phyloP scores from a whole-genome alignment of 441 rosid species.

The Pelargonium fulgidum region DNA sequence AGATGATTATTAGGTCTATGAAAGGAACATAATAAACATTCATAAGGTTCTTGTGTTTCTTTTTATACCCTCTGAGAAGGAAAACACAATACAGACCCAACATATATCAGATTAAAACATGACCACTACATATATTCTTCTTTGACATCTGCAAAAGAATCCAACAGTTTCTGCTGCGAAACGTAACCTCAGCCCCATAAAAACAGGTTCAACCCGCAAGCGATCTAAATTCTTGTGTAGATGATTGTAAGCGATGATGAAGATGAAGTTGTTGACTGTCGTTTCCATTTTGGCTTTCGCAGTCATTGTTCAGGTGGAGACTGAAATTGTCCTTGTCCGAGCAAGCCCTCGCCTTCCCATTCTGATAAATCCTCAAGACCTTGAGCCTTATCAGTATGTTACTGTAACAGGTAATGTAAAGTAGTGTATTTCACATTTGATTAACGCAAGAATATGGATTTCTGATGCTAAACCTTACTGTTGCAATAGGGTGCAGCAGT shows the following conservation, averaged over 20 bases:
- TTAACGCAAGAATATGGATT: neutral
- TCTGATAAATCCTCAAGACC: constrained; percentile 18
- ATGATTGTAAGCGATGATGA: constrained; percentile 12
- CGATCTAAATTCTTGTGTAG: constrained; percentile 10
- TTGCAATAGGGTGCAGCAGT: constrained; percentile 55
- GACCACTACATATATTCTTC: constrained; percentile 20
- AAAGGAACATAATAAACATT: neutral
- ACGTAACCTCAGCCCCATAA: constrained; percentile 18
- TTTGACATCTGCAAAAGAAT: neutral
- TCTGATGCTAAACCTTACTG: neutral
- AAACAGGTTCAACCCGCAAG: constrained; percentile 17
- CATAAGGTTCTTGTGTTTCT: constrained; percentile 23
- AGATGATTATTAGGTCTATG: neutral
- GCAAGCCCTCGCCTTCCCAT: constrained; percentile 28
- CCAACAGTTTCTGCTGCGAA: constrained; percentile 10
- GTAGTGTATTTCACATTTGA: neutral
- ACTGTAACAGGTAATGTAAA: constrained; percentile 42
- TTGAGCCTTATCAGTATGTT: constrained; percentile 27
- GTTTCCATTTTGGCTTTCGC: constrained; percentile 25
- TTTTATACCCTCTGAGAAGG: constrained; percentile 15
- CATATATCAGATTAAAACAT: constrained; percentile 11
- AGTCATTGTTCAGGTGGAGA: constrained; percentile 12
- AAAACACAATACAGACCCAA: constrained; percentile 3
- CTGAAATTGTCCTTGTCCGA: constrained; percentile 10
- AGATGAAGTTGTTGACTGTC: constrained; percentile 18